phyloP scores from a whole-genome alignment of 768 basidiomycete genomes.

The Macrolepiota dolichaula region DNA sequence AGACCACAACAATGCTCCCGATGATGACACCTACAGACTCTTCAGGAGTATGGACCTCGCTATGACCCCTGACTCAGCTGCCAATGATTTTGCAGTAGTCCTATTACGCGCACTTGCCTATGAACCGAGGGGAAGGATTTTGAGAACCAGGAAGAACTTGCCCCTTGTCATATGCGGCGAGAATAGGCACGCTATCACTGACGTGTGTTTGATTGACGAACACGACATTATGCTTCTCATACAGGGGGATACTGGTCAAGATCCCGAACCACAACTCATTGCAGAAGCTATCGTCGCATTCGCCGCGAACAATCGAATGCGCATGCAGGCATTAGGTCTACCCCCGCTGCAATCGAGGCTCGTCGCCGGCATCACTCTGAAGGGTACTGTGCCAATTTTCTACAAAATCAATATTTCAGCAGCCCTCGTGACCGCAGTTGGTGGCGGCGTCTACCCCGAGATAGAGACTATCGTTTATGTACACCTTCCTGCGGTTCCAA shows the following conservation, averaged over 20 bases:
- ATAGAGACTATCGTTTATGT: slow-evolving; percentile 17
- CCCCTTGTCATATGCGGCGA: slow-evolving; percentile 26
- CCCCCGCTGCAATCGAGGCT: slow-evolving; percentile 16
- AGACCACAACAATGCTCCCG: slow-evolving; percentile 1
- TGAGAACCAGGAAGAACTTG: slow-evolving; percentile 21
- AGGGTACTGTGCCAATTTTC: slow-evolving; percentile 25
- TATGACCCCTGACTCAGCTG: slow-evolving; percentile 26
- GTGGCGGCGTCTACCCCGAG: slow-evolving; percentile 16
- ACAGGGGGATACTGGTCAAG: slow-evolving; percentile 15
- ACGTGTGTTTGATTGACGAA: slow-evolving; percentile 28
- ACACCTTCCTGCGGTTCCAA: slow-evolving; percentile 19
- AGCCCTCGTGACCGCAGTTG: slow-evolving; percentile 17
- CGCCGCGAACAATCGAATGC: slow-evolving; percentile 22
- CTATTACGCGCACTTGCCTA: slow-evolving; percentile 26
- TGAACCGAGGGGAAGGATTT: slow-evolving; percentile 4
- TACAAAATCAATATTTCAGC: slow-evolving; percentile 25
- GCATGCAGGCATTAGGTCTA: slow-evolving; percentile 11
- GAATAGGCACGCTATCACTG: slow-evolving; percentile 20
- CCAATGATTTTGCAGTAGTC: slow-evolving; percentile 28
- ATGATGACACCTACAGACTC: slow-evolving; percentile 14
- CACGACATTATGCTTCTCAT: slow-evolving; percentile 15
- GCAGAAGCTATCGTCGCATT: slow-evolving; percentile 21
- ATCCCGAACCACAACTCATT: slow-evolving; percentile 17
- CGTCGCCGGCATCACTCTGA: slow-evolving; percentile 28
- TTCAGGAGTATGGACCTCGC: slow-evolving; percentile 20